Percentiles rank a stretch among this genome's conserved stretches.
These are phyloP conservation scores for Coleophoma cylindrospora DNA, from an alignment of 2,329 filamentous ascomycete species.

Conservation along the genomic window DNA sequence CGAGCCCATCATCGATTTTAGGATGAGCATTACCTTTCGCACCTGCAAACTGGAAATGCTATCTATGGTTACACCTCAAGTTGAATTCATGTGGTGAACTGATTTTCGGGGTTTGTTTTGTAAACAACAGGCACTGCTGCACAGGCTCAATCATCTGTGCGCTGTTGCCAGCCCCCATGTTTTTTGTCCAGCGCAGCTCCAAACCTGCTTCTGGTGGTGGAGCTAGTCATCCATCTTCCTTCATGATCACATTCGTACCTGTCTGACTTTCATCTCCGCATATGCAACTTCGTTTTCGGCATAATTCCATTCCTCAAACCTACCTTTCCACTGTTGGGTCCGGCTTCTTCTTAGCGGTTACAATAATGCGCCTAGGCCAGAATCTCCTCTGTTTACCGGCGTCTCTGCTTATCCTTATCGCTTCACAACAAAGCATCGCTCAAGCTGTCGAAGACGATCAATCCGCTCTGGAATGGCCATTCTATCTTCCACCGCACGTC, in stretches of 20 bases:
- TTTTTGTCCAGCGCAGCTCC: neutral
- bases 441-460: constrained; percentile 17
- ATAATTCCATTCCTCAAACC: neutral
- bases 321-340: neutral
- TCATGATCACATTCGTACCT: neutral
- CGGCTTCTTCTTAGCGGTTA: neutral
- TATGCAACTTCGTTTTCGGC: neutral
- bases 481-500: constrained; percentile 37
- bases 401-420: constrained; percentile 40
- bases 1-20: no score
- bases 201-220: no score
- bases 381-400: constrained; percentile 33
- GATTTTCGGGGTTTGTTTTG: no score
- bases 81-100: no score
- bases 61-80: no score
- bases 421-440: constrained; percentile 31
- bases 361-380: constrained; percentile 33
- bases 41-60: no score
- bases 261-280: neutral
- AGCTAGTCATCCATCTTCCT: neutral
- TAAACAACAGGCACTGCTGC: no score
- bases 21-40: no score
- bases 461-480: constrained; percentile 32
- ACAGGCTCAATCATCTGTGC: neutral
- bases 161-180: neutral